Evolutionary conservation across 2,329 filamentous ascomycete genomes (phyloP).

Genomic region (Trichoderma sp.): DNA sequence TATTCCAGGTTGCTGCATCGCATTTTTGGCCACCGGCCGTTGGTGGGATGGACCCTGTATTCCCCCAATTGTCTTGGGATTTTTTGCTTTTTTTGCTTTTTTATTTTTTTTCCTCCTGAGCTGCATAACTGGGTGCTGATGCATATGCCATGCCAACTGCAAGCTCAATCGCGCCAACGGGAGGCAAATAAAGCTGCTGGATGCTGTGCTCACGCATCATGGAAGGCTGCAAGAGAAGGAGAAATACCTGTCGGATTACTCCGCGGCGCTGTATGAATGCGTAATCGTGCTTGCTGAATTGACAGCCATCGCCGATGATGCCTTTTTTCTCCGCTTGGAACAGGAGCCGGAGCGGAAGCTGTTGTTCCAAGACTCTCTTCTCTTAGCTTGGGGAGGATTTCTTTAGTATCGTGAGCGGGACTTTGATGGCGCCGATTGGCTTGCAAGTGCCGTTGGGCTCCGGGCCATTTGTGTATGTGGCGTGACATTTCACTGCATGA

Average conservation of each 20-base stretch:
- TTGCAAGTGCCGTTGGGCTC: slow-evolving; percentile 5
- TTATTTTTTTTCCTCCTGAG: not conserved
- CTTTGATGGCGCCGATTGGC: not conserved
- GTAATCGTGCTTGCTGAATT: not conserved
- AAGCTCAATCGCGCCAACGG: not conserved
- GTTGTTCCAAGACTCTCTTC: not conserved
- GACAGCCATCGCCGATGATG: not conserved
- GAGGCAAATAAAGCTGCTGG: not conserved
- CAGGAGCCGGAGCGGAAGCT: not conserved
- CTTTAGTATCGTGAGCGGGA: not conserved
- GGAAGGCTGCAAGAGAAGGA: not conserved
- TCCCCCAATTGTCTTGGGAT: not conserved
- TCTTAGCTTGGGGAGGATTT: not conserved
- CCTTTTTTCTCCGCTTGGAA: not conserved
- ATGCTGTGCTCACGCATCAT: not conserved
- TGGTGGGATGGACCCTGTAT: not conserved
- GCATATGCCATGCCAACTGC: slow-evolving; percentile 16
- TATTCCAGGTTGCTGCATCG: slow-evolving; percentile 2
- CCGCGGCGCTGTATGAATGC: not conserved
- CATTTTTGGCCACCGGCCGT: not conserved
- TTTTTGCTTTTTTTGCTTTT: not conserved
- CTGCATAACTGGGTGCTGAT: slow-evolving; percentile 10
- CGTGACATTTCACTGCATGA: not conserved
- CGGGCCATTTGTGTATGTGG: not conserved
- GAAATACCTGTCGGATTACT: slow-evolving; percentile 9